Evolutionary conservation across 495 filamentous ascomycete genomes (phyloP), one percentile per base, ranked within the genome.

Genomic region (Chaetomium tenue): DNA sequence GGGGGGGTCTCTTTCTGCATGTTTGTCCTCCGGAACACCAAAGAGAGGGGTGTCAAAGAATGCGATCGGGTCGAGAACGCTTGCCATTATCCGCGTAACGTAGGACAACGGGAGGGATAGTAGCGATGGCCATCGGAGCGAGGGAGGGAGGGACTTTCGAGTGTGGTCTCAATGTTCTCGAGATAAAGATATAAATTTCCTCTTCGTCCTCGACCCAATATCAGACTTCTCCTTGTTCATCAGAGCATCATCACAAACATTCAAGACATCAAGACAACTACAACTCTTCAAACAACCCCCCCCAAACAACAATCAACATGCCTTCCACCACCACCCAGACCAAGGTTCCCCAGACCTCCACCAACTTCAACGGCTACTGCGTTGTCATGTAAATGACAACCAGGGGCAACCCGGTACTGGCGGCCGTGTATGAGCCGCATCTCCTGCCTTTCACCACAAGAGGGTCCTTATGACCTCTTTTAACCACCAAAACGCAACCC

Each of bases 311-410:
- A 76, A 76, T 44, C 40, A 37, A 37, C 56, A 76, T 76, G 74
- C 72, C 72, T 73, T 73, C 74, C 68, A 69, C 66, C 68, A 44
- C 68, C 55, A 60, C 72, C 63, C 61, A 68, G 60, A 64, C 61
- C 65, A 67, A 70, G 64, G 65, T 66, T 53, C 74, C 72, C 63
- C 63, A 74, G 71, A 70, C 71, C 64, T 63, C 68, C 69, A 68
- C 62, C 62, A 68, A 68, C 71, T 66, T 71, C 68, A 64, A 64
- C 68, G 65, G 61, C 69, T 74, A 73, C 72, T 76, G 74, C 70
- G 72, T 75, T 66, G 71, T 76, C 68, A 75, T 76, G 74, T 76
- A 76, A 74, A 72, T 73, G 67, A 63, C 66, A 42, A 46, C 70
- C 64, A 60, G 68, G 37, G 40, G 6, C 18, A 0, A 4, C 62